phyloP scores from a whole-genome alignment of 768 basidiomycete genomes.

The Galerina sulciceps region DNA sequence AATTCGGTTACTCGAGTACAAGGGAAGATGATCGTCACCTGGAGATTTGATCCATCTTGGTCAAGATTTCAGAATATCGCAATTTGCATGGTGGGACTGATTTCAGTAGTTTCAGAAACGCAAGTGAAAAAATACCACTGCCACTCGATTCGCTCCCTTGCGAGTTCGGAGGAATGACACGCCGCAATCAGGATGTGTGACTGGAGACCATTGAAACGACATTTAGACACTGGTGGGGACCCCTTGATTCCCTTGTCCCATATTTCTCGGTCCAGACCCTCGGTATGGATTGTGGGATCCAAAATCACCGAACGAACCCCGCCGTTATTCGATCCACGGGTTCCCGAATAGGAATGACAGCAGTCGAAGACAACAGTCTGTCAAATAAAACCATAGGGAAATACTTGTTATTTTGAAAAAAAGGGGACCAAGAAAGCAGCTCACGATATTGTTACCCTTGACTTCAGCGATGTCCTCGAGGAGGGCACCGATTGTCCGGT shows the following conservation, averaged over 20 bases:
- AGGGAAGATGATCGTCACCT: not conserved
- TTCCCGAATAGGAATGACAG: constrained; percentile 16
- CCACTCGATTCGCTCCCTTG: not conserved
- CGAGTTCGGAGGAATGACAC: constrained; percentile 12
- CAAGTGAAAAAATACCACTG: constrained; percentile 9
- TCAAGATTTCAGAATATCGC: constrained; percentile 7
- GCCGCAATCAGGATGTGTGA: constrained; percentile 17
- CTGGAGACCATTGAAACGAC: not conserved
- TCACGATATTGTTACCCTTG: not conserved
- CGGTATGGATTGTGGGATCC: not conserved
- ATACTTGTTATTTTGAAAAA: too few relatives aligned
- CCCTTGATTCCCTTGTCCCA: not conserved
- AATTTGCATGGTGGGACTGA: constrained; percentile 5
- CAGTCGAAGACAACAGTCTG: constrained; percentile 18
- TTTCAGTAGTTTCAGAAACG: constrained; percentile 9
- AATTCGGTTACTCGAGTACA: not conserved
- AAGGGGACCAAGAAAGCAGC: too few relatives aligned
- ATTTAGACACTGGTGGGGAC: not conserved
- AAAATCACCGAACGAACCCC: not conserved
- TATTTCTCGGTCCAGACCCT: constrained; percentile 7
- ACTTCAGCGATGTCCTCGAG: not conserved
- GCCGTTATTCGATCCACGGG: not conserved
- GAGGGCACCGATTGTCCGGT: not conserved
- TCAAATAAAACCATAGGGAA: not conserved
- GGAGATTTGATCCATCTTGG: constrained; percentile 1